Evolutionary conservation across 164 flowering plant species (phyloP).

Genomic region (Protea cynaroides): DNA sequence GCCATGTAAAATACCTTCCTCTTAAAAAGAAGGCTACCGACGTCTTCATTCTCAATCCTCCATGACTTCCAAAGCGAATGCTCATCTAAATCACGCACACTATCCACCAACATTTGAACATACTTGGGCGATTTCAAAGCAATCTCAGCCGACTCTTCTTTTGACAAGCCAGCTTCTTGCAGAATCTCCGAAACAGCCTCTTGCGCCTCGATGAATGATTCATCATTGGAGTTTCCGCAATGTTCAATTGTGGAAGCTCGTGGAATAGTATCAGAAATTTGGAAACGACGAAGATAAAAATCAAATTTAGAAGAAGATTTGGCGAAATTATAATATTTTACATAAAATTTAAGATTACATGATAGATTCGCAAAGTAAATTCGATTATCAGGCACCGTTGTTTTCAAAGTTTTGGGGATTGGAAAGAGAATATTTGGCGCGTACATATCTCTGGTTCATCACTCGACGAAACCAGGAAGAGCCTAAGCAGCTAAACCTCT

Average conservation of each 20-base stretch:
- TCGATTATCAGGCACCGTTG: neutral
- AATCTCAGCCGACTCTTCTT: slow-evolving; percentile 35
- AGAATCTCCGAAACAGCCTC: slow-evolving; percentile 43
- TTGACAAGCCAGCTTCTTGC: slow-evolving; percentile 38
- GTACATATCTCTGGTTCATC: slow-evolving; percentile 1
- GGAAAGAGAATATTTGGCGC: slow-evolving; percentile 6
- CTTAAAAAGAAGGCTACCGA: slow-evolving; percentile 25
- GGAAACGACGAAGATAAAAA: neutral
- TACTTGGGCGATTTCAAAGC: slow-evolving; percentile 53
- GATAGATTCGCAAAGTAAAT: neutral
- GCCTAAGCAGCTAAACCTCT: neutral
- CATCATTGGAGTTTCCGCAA: slow-evolving; percentile 5
- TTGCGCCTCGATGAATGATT: slow-evolving; percentile 22
- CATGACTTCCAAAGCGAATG: slow-evolving; percentile 41
- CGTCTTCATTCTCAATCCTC: slow-evolving; percentile 20
- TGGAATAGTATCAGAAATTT: neutral
- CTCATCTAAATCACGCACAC: slow-evolving; percentile 73
- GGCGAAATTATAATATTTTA: slow-evolving; percentile 5
- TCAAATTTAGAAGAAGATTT: slow-evolving; percentile 10
- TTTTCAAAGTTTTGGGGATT: slow-evolving; percentile 9
- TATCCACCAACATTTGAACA: slow-evolving; percentile 47
- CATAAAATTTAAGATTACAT: neutral
- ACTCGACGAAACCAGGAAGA: no score
- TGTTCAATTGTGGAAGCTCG: slow-evolving; percentile 4
- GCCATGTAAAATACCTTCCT: slow-evolving; percentile 54